These are phyloP conservation scores for Lathyrus aphaca DNA, from an alignment of 306 rosid genomes.

Conservation along the genomic window DNA sequence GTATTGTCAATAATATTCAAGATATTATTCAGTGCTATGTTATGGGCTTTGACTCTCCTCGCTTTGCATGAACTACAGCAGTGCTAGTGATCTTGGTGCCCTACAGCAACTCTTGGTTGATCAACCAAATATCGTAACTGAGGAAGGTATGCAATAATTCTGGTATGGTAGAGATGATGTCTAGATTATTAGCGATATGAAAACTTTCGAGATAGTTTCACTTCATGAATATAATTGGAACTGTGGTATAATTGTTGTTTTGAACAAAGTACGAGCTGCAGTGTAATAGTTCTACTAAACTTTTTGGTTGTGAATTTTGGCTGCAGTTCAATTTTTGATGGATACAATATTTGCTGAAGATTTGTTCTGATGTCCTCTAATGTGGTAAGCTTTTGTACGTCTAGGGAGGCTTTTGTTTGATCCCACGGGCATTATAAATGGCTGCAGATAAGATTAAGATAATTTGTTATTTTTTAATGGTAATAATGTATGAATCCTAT, in stretches of 20 bases:
- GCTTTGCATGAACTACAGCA: constrained; percentile 34
- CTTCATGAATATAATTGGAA: background rate
- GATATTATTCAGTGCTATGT: constrained; percentile 3
- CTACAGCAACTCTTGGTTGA: constrained; percentile 80
- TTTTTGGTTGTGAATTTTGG: constrained; percentile 25
- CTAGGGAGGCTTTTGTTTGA: constrained; percentile 26
- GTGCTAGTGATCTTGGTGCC: constrained; percentile 60
- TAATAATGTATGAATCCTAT: too few relatives aligned
- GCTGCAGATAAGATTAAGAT: constrained; percentile 5
- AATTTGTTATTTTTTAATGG: too few relatives aligned
- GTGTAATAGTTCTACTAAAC: background rate
- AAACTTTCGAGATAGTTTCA: background rate
- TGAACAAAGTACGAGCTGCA: background rate
- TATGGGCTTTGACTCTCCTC: constrained; percentile 12
- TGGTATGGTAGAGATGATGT: constrained; percentile 15
- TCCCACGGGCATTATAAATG: constrained; percentile 14
- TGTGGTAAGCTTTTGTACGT: constrained; percentile 16
- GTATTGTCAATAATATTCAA: background rate
- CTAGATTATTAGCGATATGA: constrained; percentile 26
- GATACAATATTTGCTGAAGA: constrained; percentile 71
- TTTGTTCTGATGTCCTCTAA: constrained; percentile 37
- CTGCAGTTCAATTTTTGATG: constrained; percentile 60
- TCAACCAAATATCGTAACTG: constrained; percentile 79
- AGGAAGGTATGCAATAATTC: constrained; percentile 64
- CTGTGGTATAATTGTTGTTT: background rate